Evolutionary conservation across 768 basidiomycete genomes (phyloP).

Genomic region (Lactifluus echinatus): DNA sequence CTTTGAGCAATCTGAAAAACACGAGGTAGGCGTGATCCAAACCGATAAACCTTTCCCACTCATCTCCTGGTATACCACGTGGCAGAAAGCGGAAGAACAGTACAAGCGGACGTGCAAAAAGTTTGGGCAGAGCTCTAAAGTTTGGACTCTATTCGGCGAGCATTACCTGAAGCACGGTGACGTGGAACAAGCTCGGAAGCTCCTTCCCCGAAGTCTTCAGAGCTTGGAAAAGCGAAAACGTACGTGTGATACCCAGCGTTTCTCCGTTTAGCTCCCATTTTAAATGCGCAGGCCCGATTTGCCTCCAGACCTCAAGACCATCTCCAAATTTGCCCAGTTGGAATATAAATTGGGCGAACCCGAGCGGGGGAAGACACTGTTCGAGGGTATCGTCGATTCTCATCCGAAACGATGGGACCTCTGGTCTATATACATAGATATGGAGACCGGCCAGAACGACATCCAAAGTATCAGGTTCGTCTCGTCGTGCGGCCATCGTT

Average conservation of each 20-base stretch:
- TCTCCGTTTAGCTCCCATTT: background rate
- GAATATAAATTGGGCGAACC: constrained; percentile 93
- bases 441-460: constrained; percentile 77
- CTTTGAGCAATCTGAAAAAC: constrained; percentile 74
- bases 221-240: constrained; percentile 91
- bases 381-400: constrained; percentile 92
- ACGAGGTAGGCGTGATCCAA: constrained; percentile 41
- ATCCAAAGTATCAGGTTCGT: constrained; percentile 69
- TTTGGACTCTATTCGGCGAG: constrained; percentile 86
- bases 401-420: constrained; percentile 93
- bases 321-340: constrained; percentile 88
- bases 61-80: background rate
- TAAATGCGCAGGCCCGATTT: background rate
- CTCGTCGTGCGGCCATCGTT: background rate
- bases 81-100: constrained; percentile 87
- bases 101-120: constrained; percentile 87
- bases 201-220: constrained; percentile 82
- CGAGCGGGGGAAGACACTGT: constrained; percentile 91
- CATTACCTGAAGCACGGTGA: constrained; percentile 67
- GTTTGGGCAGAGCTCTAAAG: constrained; percentile 88
- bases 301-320: constrained; percentile 89
- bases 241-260: constrained; percentile 42
- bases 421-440: constrained; percentile 96
- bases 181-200: constrained; percentile 71
- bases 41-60: background rate